Evolutionary conservation across 2,329 filamentous ascomycete genomes (phyloP).

Genomic region (Aspergillus sp.): DNA sequence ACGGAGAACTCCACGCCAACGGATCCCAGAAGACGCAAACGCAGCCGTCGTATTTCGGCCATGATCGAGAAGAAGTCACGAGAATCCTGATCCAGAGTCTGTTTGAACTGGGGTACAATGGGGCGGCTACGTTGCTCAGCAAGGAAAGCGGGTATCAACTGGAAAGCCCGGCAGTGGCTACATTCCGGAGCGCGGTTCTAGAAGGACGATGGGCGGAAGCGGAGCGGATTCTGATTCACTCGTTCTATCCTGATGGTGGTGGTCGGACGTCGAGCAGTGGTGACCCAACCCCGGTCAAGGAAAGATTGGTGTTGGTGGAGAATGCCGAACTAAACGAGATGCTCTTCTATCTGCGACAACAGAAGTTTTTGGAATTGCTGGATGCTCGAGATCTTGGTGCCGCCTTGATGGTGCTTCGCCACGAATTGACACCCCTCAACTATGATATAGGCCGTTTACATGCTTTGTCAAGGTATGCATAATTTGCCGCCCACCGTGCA

Average conservation of each 20-base stretch:
- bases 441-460: slow-evolving; percentile 76
- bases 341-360: slow-evolving; percentile 84
- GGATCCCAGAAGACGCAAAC: slow-evolving; percentile 35
- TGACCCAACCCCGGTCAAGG: slow-evolving; percentile 24
- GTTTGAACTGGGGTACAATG: slow-evolving; percentile 80
- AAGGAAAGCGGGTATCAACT: slow-evolving; percentile 83
- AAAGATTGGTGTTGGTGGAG: slow-evolving; percentile 71
- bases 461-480: slow-evolving; percentile 68
- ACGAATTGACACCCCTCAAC: slow-evolving; percentile 82
- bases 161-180: slow-evolving; percentile 81
- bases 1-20: slow-evolving; percentile 40
- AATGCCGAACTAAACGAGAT: slow-evolving; percentile 75
- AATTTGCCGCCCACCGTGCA: background rate
- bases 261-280: slow-evolving; percentile 41
- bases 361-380: slow-evolving; percentile 90
- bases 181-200: slow-evolving; percentile 78
- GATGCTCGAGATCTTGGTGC: slow-evolving; percentile 70
- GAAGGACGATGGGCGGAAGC: slow-evolving; percentile 79
- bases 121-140: slow-evolving; percentile 71
- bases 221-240: slow-evolving; percentile 71
- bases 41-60: slow-evolving; percentile 67
- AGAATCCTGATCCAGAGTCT: slow-evolving; percentile 89
- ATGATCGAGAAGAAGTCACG: slow-evolving; percentile 89
- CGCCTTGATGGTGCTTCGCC: slow-evolving; percentile 79
- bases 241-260: slow-evolving; percentile 43